phyloP scores from a whole-genome alignment of 148 eudicot species.

The Rhododendron simsii region DNA sequence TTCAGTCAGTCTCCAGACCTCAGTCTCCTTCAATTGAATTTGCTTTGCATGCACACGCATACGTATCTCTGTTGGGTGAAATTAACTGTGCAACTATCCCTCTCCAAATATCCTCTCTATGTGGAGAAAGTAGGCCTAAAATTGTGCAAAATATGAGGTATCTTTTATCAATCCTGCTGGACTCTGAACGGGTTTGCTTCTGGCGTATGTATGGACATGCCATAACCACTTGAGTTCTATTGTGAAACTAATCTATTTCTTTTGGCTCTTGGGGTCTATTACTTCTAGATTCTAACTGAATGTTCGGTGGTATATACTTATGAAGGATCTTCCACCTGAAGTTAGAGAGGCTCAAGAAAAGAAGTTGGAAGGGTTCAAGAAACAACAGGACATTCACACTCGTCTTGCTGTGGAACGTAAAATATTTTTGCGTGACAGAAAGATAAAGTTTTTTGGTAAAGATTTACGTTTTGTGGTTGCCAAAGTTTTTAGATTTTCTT shows the following conservation, averaged over 20 bases:
- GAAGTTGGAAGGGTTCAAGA: slow-evolving; percentile 79
- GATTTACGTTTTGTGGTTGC: neutral
- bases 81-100: neutral
- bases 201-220: neutral
- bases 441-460: slow-evolving; percentile 87
- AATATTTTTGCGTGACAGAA: slow-evolving; percentile 67
- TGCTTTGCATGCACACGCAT: neutral
- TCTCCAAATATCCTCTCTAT: neutral
- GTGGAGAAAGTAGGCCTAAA: neutral
- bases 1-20: neutral
- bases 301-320: neutral
- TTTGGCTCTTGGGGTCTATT: neutral
- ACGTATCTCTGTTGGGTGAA: neutral
- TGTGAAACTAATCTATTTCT: neutral
- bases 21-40: neutral
- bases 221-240: neutral
- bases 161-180: neutral
- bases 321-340: slow-evolving; percentile 79
- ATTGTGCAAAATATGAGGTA: neutral
- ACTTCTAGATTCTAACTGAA: neutral
- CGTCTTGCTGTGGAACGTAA: slow-evolving; percentile 75
- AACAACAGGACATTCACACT: slow-evolving; percentile 63
- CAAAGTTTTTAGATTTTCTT: neutral
- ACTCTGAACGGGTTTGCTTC: neutral
- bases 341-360: slow-evolving; percentile 67